Percentiles rank a stretch among this genome's conserved stretches.
Evolutionary conservation across 2,329 filamentous ascomycete species (phyloP).

Genomic region (Fusarium algeriense): DNA sequence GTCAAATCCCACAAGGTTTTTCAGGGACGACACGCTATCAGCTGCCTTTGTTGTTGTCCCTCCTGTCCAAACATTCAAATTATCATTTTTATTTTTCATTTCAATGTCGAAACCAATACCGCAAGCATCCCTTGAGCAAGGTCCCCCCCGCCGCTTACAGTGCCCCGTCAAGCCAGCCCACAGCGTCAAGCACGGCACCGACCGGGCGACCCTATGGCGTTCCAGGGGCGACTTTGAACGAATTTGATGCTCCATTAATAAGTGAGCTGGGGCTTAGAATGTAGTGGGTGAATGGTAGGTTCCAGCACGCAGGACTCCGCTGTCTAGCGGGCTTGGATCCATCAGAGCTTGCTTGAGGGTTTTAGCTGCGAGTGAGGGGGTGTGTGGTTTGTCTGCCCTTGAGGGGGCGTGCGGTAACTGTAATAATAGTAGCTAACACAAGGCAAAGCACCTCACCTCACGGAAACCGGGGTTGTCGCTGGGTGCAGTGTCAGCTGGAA

Average conservation of each 20-base stretch:
- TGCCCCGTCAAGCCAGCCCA: constrained; percentile 18
- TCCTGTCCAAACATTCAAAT: not conserved
- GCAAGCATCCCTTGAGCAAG: constrained; percentile 25
- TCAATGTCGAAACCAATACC: constrained; percentile 14
- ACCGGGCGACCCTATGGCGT: constrained; percentile 31
- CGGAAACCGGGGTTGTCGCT: constrained; percentile 38
- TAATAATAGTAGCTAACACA: constrained; percentile 26
- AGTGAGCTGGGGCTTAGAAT: constrained; percentile 25
- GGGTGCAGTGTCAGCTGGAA: constrained; percentile 47
- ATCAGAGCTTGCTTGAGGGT: constrained; percentile 29
- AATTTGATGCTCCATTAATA: constrained; percentile 28
- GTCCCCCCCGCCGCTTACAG: constrained; percentile 19
- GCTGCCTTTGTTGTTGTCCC: not conserved
- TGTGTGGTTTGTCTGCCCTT: not conserved
- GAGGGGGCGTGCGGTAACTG: constrained; percentile 12
- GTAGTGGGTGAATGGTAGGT: constrained; percentile 39
- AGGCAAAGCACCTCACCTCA: constrained; percentile 40
- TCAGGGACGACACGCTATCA: constrained; percentile 19
- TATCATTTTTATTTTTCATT: not conserved
- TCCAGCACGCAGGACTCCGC: constrained; percentile 37
- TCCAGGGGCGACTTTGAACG: constrained; percentile 34
- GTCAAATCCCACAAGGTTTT: constrained; percentile 8
- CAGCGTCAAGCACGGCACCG: constrained; percentile 19
- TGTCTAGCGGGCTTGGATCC: constrained; percentile 29
- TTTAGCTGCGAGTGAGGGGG: constrained; percentile 36